Base-by-base conservation (phyloP, 148 eudicot species). In the Camellia granthamiana region DNA sequence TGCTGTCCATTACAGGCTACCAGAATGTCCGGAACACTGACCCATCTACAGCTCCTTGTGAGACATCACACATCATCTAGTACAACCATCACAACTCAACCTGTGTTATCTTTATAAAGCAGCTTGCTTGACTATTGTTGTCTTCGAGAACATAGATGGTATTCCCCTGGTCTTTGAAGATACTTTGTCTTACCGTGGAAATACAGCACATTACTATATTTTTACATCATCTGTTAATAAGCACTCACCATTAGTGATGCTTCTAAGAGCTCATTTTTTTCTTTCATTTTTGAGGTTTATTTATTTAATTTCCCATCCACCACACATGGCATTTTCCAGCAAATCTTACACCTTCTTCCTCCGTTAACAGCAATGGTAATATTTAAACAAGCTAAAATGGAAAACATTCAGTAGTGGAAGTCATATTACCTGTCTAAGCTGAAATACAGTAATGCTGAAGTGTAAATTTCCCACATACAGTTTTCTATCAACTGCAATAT, bases 401-500 rank as follows among this genome's bases (percentile, higher is more conserved):
- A n/a, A 7, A 59, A 0, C 23, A 55, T 3, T 8, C 55, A 74
- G 3, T 14, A 5, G 56, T 44, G 41, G 12, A 64, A 16, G 19
- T 18, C 23, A 74, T 41, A 12, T 74, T 74, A 74, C 77, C 77
- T 74, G 94, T 70, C 89, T 94, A 42, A 96, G 89, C 84, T 94
- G 98, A 63, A 86, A 83, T 72, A 94, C 97, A 23, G 95, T 94
- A 97, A 94, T 97, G 85, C 90, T 92, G 85, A 97, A 97, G 85
- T 97, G 99, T 73, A 97, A 82, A 84, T 94, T 97, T 55, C 99
- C 99, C 43, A 97, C 98, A 74, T 97, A 97, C 62, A 94, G 85
- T 84, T 97, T 97, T 86, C 99, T 92, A 80, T 97, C 99, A 51
- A 92, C 88, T 60, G 97, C 98, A 81, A 97, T 98, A 86, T 91